Percentiles rank a stretch among this genome's conserved stretches.
Evolutionary conservation across 768 basidiomycete genomes (phyloP).

Genomic region (Lactifluus piperatus): DNA sequence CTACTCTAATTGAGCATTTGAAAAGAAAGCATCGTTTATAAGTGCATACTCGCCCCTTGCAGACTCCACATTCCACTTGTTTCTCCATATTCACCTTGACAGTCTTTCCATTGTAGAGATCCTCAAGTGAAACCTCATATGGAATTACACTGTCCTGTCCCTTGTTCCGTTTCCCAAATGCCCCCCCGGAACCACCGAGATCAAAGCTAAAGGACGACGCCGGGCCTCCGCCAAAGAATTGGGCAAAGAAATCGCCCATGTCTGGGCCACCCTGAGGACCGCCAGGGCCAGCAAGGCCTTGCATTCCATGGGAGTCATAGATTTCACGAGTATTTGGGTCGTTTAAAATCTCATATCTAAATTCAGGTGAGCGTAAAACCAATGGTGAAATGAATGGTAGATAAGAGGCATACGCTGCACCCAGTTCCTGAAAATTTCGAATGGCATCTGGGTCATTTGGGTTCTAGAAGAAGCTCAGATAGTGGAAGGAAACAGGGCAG

Average conservation of each 20-base stretch:
- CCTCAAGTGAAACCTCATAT: conserved; percentile 84
- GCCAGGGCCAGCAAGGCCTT: conserved; percentile 45
- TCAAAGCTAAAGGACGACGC: conserved; percentile 61
- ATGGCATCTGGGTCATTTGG: conserved; percentile 80
- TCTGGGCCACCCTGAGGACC: conserved; percentile 35
- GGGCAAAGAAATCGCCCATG: conserved; percentile 67
- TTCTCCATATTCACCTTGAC: conserved; percentile 88
- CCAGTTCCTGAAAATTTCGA: conserved; percentile 82
- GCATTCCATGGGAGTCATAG: conserved; percentile 71
- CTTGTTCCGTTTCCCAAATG: conserved; percentile 37
- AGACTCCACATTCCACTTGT: conserved; percentile 65
- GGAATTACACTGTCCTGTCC: conserved; percentile 69
- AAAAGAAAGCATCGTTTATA: conserved; percentile 7
- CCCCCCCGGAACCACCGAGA: conserved; percentile 31
- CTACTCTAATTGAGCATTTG: conserved; percentile 32
- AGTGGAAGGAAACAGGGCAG: neutral
- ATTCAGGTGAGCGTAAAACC: neutral
- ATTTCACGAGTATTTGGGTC: conserved; percentile 56
- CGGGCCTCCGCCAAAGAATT: conserved; percentile 53
- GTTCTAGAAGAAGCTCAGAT: conserved; percentile 44
- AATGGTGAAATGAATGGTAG: neutral
- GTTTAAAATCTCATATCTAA: conserved; percentile 75
- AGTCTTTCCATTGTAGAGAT: conserved; percentile 85
- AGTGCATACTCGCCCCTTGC: conserved; percentile 59
- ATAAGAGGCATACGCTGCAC: conserved; percentile 58